Base-by-base conservation (phyloP, 106 monocot species). In the Apostasia ramifera region DNA sequence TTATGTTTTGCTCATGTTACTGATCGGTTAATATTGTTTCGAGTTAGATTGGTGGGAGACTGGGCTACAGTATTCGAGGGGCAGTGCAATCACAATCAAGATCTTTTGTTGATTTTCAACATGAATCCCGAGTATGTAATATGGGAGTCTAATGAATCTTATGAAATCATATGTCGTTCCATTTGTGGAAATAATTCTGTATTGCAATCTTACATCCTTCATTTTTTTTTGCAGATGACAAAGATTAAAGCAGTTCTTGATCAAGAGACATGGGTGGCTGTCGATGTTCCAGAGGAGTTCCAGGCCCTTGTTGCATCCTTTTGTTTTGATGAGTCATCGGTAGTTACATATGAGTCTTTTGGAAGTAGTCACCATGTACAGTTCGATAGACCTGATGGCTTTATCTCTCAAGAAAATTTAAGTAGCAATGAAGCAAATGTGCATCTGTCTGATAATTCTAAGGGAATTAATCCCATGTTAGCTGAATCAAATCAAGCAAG, bases 241-340 rank as follows among this genome's bases (percentile, higher is more conserved):
- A 97, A 97, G 62, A 92, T 97, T 61, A 97, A 90, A 68, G 97
- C 92, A 10, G 82, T 97, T 77, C 86, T 97, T 78, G 97, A 97
- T 83, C 97, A 97, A 85, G 97, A 97, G 66, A 97, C 92, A 45
- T 97, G 97, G 97, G 86, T 87, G 60, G 78, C 86, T 14, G 85
- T 87, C n/a, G 97, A 92, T 69, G 81, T 97, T 44, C 97, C 97
- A 13, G 87, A 85, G 61, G 97, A 97, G 75, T 97, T 92, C 63
- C 97, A 92, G 79, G 87, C 83, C 11, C 89, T 97, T 72, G 72
- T 90, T 60, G 54, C 76, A 40, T 89, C 87, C 70, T 63, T 97
- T 67, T 89, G 80, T 69, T 89, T 81, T 74, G 61, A 38, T 70
- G 79, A 83, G 56, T 41, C 55, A 15, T 26, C 63, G 53, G 67